A percentile compares a stretch with the other conserved stretches of the same genome.
Conservation (phyloP, 2,329 filamentous ascomycete species). For the Apiospora sp. region DNA sequence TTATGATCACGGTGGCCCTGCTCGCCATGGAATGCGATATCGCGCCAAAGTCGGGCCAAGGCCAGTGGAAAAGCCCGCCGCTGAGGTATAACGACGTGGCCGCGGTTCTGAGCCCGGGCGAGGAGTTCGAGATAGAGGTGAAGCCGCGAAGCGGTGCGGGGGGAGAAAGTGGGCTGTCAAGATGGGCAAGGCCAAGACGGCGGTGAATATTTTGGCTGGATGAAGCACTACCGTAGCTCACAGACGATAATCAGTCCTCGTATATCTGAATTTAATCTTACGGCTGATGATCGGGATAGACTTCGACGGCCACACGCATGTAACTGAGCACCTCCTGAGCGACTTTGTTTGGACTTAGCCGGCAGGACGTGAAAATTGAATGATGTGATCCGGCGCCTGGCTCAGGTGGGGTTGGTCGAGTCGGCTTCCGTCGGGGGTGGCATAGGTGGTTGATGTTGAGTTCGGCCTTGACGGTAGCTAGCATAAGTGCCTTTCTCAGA, state of each 20-base stretch:
- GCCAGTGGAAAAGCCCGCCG: neutral
- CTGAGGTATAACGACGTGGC: neutral
- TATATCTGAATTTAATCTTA: no score
- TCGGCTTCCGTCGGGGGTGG: neutral
- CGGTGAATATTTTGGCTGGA: neutral
- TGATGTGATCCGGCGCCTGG: neutral
- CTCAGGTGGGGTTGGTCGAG: neutral
- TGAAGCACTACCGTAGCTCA: neutral
- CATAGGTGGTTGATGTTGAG: neutral
- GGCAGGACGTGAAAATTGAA: neutral
- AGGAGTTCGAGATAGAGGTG: slow-evolving; percentile 24
- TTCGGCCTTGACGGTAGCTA: no score
- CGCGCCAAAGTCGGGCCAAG: neutral
- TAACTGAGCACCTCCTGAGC: no score
- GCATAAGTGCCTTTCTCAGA: no score
- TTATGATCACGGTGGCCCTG: slow-evolving; percentile 35
- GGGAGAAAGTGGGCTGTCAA: slow-evolving; percentile 31
- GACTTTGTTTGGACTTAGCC: neutral
- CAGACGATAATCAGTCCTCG: no score
- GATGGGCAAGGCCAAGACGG: slow-evolving; percentile 33
- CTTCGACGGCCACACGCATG: no score
- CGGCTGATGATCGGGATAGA: no score
- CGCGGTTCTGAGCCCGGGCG: neutral
- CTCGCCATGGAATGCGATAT: slow-evolving; percentile 30
- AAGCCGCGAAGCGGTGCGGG: slow-evolving; percentile 13